Evolutionary conservation across 164 flowering plant genomes (phyloP).

Genomic region (Aristolochia contorta): DNA sequence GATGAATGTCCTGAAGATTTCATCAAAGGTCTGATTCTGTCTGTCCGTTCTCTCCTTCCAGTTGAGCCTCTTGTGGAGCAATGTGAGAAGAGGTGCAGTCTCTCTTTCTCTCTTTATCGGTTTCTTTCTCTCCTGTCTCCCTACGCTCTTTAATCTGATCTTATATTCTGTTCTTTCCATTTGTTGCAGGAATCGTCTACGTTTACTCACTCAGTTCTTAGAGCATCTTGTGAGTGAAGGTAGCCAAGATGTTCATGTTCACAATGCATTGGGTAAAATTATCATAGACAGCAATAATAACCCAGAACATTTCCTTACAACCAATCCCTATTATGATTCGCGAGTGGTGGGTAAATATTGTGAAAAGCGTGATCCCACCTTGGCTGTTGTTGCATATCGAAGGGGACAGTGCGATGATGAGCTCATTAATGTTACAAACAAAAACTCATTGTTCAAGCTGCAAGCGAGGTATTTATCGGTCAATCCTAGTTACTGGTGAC

Average conservation of each 20-base stretch:
- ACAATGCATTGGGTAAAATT: slow-evolving; percentile 98
- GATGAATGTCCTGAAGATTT: slow-evolving; percentile 99
- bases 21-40: slow-evolving; percentile 73
- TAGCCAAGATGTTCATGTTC: slow-evolving; percentile 99
- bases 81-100: slow-evolving; percentile 85
- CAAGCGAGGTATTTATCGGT: slow-evolving; percentile 66
- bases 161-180: slow-evolving; percentile 7
- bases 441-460: slow-evolving; percentile 89
- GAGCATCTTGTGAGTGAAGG: slow-evolving; percentile 99
- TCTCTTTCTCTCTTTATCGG: background rate
- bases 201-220: slow-evolving; percentile 90
- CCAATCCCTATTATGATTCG: slow-evolving; percentile 98
- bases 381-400: slow-evolving; percentile 97
- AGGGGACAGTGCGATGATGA: slow-evolving; percentile 99
- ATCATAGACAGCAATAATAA: slow-evolving; percentile 98
- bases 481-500: background rate
- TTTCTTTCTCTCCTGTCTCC: background rate
- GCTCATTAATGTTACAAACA: slow-evolving; percentile 90
- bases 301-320: slow-evolving; percentile 98
- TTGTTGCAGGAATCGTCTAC: slow-evolving; percentile 81
- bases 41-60: slow-evolving; percentile 77
- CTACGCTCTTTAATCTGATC: background rate
- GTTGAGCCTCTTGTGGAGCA: slow-evolving; percentile 98
- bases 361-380: slow-evolving; percentile 98
- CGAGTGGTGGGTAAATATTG: slow-evolving; percentile 99